Percentiles rank a stretch among this genome's conserved stretches.
phyloP scores from a whole-genome alignment of 2,329 filamentous ascomycete genomes.

The Colletotrichum higginsianum region DNA sequence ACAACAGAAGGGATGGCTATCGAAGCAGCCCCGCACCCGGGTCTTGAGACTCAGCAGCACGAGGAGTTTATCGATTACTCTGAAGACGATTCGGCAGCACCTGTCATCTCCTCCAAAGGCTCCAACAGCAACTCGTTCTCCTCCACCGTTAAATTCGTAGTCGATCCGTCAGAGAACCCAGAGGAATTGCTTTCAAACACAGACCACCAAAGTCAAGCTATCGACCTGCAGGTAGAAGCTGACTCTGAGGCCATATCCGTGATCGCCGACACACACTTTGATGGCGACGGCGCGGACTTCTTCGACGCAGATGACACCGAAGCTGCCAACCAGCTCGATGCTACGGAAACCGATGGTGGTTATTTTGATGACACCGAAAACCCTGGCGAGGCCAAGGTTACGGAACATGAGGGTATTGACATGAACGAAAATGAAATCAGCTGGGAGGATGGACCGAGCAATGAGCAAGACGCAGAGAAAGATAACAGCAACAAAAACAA shows the following conservation, averaged over 20 bases:
- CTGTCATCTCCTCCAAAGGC: slow-evolving; percentile 15
- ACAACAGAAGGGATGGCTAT: slow-evolving; percentile 24
- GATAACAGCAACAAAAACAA: not conserved
- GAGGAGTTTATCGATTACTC: slow-evolving; percentile 43
- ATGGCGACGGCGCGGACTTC: slow-evolving; percentile 3
- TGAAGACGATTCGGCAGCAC: slow-evolving; percentile 36
- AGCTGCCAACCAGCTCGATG: not conserved
- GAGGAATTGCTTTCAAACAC: slow-evolving; percentile 32
- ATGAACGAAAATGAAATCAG: slow-evolving; percentile 43
- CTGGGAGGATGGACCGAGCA: slow-evolving; percentile 39
- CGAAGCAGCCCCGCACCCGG: slow-evolving; percentile 28
- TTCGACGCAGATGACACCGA: not conserved
- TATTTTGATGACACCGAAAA: slow-evolving; percentile 12
- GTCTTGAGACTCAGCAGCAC: slow-evolving; percentile 30
- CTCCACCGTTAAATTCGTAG: slow-evolving; percentile 24
- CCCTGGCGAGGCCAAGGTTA: not conserved
- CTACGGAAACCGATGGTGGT: slow-evolving; percentile 1
- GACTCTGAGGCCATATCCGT: slow-evolving; percentile 1
- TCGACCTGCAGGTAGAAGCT: slow-evolving; percentile 9
- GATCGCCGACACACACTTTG: slow-evolving; percentile 2
- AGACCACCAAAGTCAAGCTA: slow-evolving; percentile 44
- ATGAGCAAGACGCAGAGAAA: slow-evolving; percentile 10
- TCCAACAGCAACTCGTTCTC: slow-evolving; percentile 30
- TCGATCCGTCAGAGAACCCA: not conserved
- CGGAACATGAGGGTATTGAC: not conserved